These are phyloP conservation scores for Cokeromyces recurvatus DNA, from an alignment of 371 early-diverging fungal genomes.

Conservation along the genomic window DNA sequence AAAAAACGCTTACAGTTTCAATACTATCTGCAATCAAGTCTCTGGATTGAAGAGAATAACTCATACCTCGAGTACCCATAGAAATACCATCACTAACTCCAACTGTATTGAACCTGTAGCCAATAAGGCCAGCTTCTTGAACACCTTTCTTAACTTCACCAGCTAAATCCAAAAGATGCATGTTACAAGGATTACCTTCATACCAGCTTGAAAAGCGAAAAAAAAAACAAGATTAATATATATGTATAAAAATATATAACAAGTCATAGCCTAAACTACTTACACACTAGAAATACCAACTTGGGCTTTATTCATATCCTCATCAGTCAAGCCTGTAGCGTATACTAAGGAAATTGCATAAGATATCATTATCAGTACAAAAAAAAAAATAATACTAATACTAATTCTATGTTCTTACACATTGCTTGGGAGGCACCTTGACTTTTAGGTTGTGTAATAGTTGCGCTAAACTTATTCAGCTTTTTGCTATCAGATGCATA, in stretches of 20 bases:
- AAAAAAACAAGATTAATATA: too few relatives aligned
- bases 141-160: constrained; percentile 90
- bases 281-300: constrained; percentile 93
- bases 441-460: constrained; percentile 89
- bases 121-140: constrained; percentile 80
- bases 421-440: constrained; percentile 97
- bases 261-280: constrained; percentile 19
- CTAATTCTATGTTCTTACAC: constrained; percentile 58
- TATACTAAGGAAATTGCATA: constrained; percentile 71
- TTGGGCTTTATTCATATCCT: constrained; percentile 83
- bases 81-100: constrained; percentile 97
- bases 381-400: background rate
- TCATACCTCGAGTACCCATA: constrained; percentile 96
- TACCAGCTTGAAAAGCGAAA: constrained; percentile 80
- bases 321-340: constrained; percentile 83
- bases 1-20: constrained; percentile 71
- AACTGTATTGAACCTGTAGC: constrained; percentile 94
- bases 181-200: constrained; percentile 99
- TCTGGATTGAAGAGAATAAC: constrained; percentile 92
- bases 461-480: constrained; percentile 76
- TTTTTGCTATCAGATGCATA: constrained; percentile 36
- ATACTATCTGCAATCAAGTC: constrained; percentile 98
- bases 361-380: too few relatives aligned
- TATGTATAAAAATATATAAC: too few relatives aligned
- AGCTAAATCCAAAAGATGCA: constrained; percentile 93